Conservation (phyloP, 2,329 filamentous ascomycete species). For the Pseudogymnoascus sp. region DNA sequence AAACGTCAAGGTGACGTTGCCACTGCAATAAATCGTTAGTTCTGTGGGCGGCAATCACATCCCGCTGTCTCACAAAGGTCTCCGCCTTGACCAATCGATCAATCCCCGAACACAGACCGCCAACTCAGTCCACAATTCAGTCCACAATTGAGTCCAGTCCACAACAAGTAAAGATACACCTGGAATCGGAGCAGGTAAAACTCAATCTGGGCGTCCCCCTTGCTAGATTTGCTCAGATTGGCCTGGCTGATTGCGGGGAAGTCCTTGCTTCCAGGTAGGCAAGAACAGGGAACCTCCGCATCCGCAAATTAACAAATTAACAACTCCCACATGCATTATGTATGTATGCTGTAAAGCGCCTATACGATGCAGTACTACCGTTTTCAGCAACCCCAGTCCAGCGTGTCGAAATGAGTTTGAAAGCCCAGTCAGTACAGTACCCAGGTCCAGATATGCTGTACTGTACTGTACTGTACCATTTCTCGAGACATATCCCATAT, state of each 20-base stretch:
- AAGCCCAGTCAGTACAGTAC: too few species aligned
- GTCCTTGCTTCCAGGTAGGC: neutral
- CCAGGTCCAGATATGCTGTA: neutral
- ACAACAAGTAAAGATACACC: neutral
- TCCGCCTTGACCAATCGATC: neutral
- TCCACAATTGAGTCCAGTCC: neutral
- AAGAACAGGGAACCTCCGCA: neutral
- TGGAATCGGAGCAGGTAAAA: too few species aligned
- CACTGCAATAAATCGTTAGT: neutral
- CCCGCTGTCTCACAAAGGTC: neutral
- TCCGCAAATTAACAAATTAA: too few species aligned
- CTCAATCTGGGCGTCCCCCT: too few species aligned
- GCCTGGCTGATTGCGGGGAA: neutral
- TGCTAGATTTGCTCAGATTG: neutral
- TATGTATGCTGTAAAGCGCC: neutral
- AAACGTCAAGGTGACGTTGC: neutral
- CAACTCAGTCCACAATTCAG: neutral
- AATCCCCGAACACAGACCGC: too few species aligned
- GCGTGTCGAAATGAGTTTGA: too few species aligned
- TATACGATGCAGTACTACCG: neutral
- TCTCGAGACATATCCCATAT: neutral
- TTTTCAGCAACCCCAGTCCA: neutral
- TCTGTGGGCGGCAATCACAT: conserved; percentile 2
- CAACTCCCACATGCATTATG: neutral
- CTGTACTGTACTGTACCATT: neutral